Evolutionary conservation across 371 early-diverging fungal genomes (phyloP).

Genomic region (Paramicrosporidium saccamoebae): DNA sequence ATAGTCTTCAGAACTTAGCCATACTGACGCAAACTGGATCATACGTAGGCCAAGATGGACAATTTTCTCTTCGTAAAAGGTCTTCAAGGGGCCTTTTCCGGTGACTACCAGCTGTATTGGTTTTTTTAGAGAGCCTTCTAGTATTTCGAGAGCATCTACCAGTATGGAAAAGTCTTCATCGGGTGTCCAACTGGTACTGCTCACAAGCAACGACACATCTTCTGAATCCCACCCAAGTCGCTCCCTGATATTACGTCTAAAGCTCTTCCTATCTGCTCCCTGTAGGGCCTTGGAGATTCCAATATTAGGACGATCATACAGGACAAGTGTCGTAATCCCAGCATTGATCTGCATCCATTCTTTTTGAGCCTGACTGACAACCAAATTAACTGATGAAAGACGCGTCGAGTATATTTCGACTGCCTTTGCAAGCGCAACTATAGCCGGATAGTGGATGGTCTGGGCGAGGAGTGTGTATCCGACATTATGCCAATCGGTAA

Average conservation of each 20-base stretch:
- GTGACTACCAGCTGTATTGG: constrained; percentile 24
- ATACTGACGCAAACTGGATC: constrained; percentile 33
- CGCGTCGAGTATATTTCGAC: too few species aligned
- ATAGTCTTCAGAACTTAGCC: constrained; percentile 49
- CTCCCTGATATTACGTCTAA: constrained; percentile 2
- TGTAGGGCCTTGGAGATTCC: too few species aligned
- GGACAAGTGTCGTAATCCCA: too few species aligned
- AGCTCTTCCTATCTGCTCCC: too few species aligned
- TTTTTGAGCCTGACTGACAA: too few species aligned
- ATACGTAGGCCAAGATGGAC: constrained; percentile 10
- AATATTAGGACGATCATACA: too few species aligned
- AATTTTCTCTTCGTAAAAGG: constrained; percentile 21
- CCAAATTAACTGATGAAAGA: too few species aligned
- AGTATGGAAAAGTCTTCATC: constrained; percentile 72
- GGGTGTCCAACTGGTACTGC: constrained; percentile 77
- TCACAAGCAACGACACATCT: constrained; percentile 36
- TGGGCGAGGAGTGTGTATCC: constrained; percentile 54
- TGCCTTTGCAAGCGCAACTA: constrained; percentile 8
- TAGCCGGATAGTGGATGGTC: constrained; percentile 9
- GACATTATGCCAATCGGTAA: constrained; percentile 94
- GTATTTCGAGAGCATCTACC: constrained; percentile 22
- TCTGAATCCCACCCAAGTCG: constrained; percentile 5
- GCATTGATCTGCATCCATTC: too few species aligned
- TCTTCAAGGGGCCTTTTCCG: constrained; percentile 57
- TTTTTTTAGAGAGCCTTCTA: constrained; percentile 10